These are phyloP conservation scores for Boletus semigastroideus DNA, from an alignment of 1,284 basidiomycete species.

Conservation along the genomic window DNA sequence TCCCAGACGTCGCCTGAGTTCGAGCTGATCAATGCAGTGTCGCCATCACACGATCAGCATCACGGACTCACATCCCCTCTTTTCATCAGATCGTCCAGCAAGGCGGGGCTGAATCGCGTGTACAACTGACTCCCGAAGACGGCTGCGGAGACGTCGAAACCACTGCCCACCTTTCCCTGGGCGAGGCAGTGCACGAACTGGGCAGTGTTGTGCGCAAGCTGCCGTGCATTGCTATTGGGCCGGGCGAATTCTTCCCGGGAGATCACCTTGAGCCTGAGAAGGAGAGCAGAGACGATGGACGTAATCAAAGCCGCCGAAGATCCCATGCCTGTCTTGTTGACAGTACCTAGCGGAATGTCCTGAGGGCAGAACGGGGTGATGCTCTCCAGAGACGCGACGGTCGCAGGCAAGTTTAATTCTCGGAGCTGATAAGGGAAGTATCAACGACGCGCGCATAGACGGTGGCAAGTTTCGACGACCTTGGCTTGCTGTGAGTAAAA, in stretches of 20 bases:
- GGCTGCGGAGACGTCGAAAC: conserved; percentile 95
- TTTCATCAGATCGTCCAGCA: conserved; percentile 69
- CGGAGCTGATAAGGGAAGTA: conserved; percentile 52
- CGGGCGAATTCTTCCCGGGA: conserved; percentile 46
- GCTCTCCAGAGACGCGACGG: conserved; percentile 57
- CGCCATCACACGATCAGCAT: not conserved
- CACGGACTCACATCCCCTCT: conserved; percentile 44
- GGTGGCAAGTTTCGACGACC: conserved; percentile 40
- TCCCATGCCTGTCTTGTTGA: conserved; percentile 98
- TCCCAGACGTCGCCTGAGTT: conserved; percentile 16
- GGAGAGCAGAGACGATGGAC: conserved; percentile 84
- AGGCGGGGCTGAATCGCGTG: conserved; percentile 80
- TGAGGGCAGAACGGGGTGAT: conserved; percentile 78
- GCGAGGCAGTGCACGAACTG: conserved; percentile 96
- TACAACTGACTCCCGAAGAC: conserved; percentile 96
- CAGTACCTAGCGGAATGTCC: conserved; percentile 67
- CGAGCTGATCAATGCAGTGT: conserved; percentile 6
- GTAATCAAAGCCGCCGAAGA: conserved; percentile 97
- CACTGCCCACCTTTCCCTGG: conserved; percentile 97
- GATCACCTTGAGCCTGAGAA: conserved; percentile 76
- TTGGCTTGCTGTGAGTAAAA: conserved; percentile 94
- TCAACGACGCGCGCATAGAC: conserved; percentile 10
- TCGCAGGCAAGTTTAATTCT: conserved; percentile 57
- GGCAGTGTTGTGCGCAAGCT: conserved; percentile 87
- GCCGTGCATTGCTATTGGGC: conserved; percentile 46